Evolutionary conservation across 345 rosid genomes (phyloP).

Genomic region (Gossypium herbaceum): DNA sequence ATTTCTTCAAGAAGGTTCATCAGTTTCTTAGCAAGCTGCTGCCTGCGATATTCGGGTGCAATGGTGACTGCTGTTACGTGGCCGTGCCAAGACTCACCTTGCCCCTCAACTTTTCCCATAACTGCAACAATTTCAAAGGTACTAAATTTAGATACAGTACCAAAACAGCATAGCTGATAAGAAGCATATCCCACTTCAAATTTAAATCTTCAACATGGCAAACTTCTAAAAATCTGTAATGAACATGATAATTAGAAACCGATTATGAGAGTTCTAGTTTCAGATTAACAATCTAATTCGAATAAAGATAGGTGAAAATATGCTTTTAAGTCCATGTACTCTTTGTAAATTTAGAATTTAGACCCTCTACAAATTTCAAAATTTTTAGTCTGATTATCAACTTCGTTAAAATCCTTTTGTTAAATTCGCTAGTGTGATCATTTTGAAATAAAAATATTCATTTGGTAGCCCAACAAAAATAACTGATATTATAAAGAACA

Average conservation of each 20-base stretch:
- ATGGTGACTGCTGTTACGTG: conserved; percentile 96
- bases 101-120: conserved; percentile 97
- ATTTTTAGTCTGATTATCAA: no score
- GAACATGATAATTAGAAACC: neutral
- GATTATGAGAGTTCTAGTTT: neutral
- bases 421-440: no score
- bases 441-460: no score
- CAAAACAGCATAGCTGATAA: neutral
- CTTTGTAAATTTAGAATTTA: no score
- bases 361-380: no score
- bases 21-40: conserved; percentile 86
- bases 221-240: neutral
- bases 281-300: neutral
- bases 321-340: no score
- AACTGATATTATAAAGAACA: no score
- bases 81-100: conserved; percentile 98
- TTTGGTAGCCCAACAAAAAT: no score
- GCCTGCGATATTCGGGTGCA: conserved; percentile 82
- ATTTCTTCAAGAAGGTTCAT: conserved; percentile 12
- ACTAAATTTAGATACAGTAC: neutral
- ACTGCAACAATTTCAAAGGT: conserved; percentile 38
- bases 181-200: neutral
- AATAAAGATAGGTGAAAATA: no score
- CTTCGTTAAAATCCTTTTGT: no score
- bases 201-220: neutral